These are phyloP conservation scores for Solanum pinnatisectum DNA, from an alignment of 257 asterid species.

Conservation along the genomic window DNA sequence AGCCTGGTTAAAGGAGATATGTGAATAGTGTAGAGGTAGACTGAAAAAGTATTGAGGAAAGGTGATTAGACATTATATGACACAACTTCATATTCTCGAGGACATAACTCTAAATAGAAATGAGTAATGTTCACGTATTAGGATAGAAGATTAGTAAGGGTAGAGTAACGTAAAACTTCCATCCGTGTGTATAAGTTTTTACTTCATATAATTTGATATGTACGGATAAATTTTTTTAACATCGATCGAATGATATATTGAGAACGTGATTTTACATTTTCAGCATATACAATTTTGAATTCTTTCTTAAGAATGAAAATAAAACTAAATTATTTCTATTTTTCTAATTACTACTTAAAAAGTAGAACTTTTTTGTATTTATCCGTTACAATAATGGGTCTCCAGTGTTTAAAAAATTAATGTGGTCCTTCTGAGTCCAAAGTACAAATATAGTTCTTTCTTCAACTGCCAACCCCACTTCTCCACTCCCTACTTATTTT, in stretches of 20 bases:
- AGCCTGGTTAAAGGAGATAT: neutral
- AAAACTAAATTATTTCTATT: neutral
- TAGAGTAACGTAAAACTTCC: neutral
- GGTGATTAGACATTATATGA: too few relatives aligned
- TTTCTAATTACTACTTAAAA: neutral
- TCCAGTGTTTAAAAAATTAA: neutral
- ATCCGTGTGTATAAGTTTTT: neutral
- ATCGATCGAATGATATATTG: neutral
- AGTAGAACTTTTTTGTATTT: constrained; percentile 5
- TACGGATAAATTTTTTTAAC: neutral
- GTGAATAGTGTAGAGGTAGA: too few relatives aligned
- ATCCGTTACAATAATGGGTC: constrained; percentile 4
- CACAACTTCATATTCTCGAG: too few relatives aligned
- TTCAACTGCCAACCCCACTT: neutral
- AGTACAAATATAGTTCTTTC: neutral
- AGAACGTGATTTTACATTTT: neutral
- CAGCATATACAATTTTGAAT: neutral
- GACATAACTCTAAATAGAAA: too few relatives aligned
- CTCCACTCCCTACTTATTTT: neutral
- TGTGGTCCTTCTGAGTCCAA: neutral
- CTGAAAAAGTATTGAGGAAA: too few relatives aligned
- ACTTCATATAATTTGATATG: neutral
- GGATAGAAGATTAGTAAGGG: neutral
- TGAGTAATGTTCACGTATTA: rapidly evolving
- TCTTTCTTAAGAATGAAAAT: neutral